A percentile compares a stretch with the other conserved stretches of the same genome.
Conservation (phyloP, 139 green algal genomes). For the Choricystis sp. region DNA sequence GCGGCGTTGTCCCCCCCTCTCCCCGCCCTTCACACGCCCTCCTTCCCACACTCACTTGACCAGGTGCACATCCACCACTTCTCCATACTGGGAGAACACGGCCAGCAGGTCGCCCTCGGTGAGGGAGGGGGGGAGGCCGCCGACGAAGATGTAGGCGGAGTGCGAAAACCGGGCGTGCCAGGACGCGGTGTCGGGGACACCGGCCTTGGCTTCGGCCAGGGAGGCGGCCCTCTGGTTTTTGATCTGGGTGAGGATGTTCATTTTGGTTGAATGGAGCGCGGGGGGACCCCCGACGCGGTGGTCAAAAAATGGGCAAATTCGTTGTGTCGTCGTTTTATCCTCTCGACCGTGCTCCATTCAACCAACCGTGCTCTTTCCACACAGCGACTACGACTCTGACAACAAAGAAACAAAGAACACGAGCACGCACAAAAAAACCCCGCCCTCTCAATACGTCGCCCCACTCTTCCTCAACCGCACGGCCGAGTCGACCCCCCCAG, state of each 20-base stretch:
- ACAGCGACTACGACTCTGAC: too few species aligned
- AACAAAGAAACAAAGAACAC: not conserved
- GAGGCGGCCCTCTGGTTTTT: not conserved
- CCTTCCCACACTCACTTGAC: not conserved
- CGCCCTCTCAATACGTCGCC: conserved; percentile 42
- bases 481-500: conserved; percentile 34
- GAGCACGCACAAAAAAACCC: not conserved
- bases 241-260: not conserved
- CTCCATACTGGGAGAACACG: conserved; percentile 92
- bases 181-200: conserved; percentile 58
- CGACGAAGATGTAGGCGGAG: conserved; percentile 82
- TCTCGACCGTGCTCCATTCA: too few species aligned
- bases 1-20: not conserved
- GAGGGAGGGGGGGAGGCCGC: conserved; percentile 74
- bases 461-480: conserved; percentile 78
- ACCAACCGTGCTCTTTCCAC: too few species aligned
- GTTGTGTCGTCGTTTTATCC: too few species aligned
- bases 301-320: too few species aligned
- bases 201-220: conserved; percentile 7
- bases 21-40: not conserved
- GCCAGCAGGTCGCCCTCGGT: conserved; percentile 94
- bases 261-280: too few species aligned
- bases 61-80: conserved; percentile 89
- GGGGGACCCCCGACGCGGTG: too few species aligned
- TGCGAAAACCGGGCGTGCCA: conserved; percentile 90